A percentile compares a stretch with the other conserved stretches of the same genome.
phyloP scores from a whole-genome alignment of 2,329 filamentous ascomycete genomes.

The Curvularia spicifera region DNA sequence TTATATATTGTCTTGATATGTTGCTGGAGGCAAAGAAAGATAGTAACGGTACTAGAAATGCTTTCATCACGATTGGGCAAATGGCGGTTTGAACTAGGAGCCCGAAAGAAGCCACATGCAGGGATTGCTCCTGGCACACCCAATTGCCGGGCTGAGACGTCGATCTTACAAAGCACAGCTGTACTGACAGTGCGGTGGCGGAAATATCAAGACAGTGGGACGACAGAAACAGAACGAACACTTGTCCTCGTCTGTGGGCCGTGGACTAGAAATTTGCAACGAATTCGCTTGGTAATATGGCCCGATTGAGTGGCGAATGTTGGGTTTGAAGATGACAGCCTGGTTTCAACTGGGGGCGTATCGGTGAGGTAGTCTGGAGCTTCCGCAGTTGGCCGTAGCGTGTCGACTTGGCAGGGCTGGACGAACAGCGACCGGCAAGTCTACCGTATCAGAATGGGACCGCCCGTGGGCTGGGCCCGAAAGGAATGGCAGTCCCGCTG shows the following conservation, averaged over 20 bases:
- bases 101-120: neutral
- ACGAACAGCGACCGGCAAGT: constrained; percentile 23
- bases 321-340: constrained; percentile 18
- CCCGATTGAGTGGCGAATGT: constrained; percentile 22
- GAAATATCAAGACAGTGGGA: neutral
- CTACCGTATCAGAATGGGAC: constrained; percentile 16
- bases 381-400: constrained; percentile 39
- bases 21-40: neutral
- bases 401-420: constrained; percentile 20
- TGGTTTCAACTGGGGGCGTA: constrained; percentile 28
- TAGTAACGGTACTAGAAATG: neutral
- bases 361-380: constrained; percentile 36
- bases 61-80: neutral
- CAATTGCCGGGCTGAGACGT: constrained; percentile 1
- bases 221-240: neutral
- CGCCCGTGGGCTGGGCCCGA: constrained; percentile 2
- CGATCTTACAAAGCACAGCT: neutral
- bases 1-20: neutral
- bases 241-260: neutral
- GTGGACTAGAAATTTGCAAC: neutral
- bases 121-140: neutral
- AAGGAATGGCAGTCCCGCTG: neutral
- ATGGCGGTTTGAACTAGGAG: neutral
- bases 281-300: constrained; percentile 11
- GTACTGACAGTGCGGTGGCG: neutral